Base-by-base conservation (phyloP, 306 rosid species). In the Cicer chorassanicum region DNA sequence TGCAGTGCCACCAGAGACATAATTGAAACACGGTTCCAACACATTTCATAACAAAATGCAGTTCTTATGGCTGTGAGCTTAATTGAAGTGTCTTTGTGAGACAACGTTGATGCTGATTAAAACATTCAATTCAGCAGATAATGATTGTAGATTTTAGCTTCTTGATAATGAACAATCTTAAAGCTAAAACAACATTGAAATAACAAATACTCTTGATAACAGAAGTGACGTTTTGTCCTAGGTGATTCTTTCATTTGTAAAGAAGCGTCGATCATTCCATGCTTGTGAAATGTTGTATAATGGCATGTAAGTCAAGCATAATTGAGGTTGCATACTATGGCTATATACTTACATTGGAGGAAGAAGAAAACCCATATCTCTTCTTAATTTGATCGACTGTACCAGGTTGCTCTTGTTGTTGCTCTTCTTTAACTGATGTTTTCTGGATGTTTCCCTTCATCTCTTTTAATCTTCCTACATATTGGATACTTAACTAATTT, bases 381-480 rank as follows among this genome's bases (percentile, higher is more conserved):
- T 63, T 88, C 88, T 92, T 92, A 69, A 90, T 92, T 87, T 94
- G 89, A 83, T 90, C 95, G 2, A 94, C 85, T 64, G 90, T 13
- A 39, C 83, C 90, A 38, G 73, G 74, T 76, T 86, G 89, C 63
- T 86, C 91, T 8, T 89, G 88, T 41, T 68, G 85, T 55, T 79
- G 85, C 81, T 88, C 96, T 81, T 87, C 97, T 84, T 81, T 88
- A 38, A 24, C 48, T 5, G 90, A 74, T 70, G 75, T 73, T 66
- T 88, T 91, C 74, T 89, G 96, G 42, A 68, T 86, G 86, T 84
- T 89, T 12, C 75, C 76, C 74, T 88, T 91, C 84, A 90, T 88
- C 60, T 94, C 94, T 81, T 87, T 94, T 39, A 92, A 62, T 77
- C 85, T 94, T 73, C 97, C 99, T 92, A 91, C 64, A 77, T 6